Base-by-base conservation (phyloP, 768 basidiomycete genomes). In the Rhizopogon rudus region DNA sequence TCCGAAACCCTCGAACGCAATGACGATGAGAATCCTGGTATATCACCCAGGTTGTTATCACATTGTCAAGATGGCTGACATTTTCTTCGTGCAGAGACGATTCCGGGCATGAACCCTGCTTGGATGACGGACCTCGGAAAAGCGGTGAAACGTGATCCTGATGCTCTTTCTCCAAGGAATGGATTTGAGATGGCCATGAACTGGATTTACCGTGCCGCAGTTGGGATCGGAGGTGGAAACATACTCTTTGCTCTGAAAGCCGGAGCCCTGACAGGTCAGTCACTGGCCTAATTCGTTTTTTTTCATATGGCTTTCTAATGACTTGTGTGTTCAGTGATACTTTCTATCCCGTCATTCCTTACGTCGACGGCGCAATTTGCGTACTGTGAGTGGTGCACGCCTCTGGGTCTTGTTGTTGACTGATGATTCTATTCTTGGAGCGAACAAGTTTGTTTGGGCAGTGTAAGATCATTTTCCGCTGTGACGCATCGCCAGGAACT, bases 1-100 rank as follows among this genome's bases (percentile, higher is more conserved):
- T 64, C 75, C 1, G 81, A 79, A 22, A 67, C 69, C 28, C 63
- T 71, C 33, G 76, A 77, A 20, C 70, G 70, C 10, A 73, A 76
- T 6, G 85, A 85, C 17, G 88, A 91, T 52, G 88, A 91, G 63
- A 79, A 91, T 71, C 88, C 88, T 0, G 75, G 78, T 76, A 46
- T 8, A 67, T 60, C 9, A 35, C 17, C 13, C 2, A 33, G 31
- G 31, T 31, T 14, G 4, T 9, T 4, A 3, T 10, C 5, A 17
- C 10, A 37, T 17, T 13, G 6, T 16, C 20, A 13, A 39, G 0
- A 2, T 31, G 16, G 8, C 37, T 43, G 28, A 25, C 16, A 51
- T 28, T 10, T 20, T 42, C 8, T 20, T 42, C 7, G 3, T 41
- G 13, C 44, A 72, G 83, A 88, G 71, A 58, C 61, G 57, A 81